Evolutionary conservation across 2,329 filamentous ascomycete genomes (phyloP).

Genomic region (Ophiostoma piceae): DNA sequence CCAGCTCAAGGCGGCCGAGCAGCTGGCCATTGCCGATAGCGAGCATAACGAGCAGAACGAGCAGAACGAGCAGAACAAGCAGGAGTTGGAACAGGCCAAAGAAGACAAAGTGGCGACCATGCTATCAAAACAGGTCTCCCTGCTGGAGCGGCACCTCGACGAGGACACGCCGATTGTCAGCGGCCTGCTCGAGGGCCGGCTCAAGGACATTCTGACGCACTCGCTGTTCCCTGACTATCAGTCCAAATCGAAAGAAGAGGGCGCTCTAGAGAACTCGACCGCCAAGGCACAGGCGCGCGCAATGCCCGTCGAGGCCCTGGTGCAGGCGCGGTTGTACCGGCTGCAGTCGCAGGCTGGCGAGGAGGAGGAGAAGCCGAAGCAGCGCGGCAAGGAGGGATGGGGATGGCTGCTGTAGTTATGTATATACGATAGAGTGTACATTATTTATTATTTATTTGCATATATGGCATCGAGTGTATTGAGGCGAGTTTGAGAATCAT

Average conservation of each 20-base stretch:
- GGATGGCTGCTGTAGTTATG: not conserved
- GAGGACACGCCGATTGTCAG: constrained; percentile 23
- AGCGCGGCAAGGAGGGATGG: not conserved
- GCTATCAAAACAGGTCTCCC: constrained; percentile 7
- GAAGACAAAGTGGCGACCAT: not conserved
- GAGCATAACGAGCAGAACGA: not conserved
- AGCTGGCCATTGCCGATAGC: not conserved
- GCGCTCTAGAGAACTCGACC: not conserved
- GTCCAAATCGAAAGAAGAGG: not conserved
- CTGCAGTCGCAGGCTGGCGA: not conserved
- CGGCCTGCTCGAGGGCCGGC: constrained; percentile 18
- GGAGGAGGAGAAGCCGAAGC: not conserved
- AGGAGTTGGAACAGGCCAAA: too few relatives aligned
- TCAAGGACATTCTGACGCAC: constrained; percentile 22
- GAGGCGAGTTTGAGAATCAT: too few relatives aligned
- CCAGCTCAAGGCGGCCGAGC: not conserved
- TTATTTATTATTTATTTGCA: not conserved
- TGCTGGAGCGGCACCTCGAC: constrained; percentile 21
- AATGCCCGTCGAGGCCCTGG: constrained; percentile 19
- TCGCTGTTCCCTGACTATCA: constrained; percentile 12
- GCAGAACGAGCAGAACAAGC: too few relatives aligned
- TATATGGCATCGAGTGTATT: not conserved
- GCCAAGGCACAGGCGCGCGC: constrained; percentile 2
- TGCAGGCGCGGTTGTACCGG: constrained; percentile 9
- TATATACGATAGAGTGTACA: not conserved